Percentiles rank a stretch among this genome's conserved stretches.
phyloP scores from a whole-genome alignment of 768 basidiomycete genomes.

The Mycena capillaripes region DNA sequence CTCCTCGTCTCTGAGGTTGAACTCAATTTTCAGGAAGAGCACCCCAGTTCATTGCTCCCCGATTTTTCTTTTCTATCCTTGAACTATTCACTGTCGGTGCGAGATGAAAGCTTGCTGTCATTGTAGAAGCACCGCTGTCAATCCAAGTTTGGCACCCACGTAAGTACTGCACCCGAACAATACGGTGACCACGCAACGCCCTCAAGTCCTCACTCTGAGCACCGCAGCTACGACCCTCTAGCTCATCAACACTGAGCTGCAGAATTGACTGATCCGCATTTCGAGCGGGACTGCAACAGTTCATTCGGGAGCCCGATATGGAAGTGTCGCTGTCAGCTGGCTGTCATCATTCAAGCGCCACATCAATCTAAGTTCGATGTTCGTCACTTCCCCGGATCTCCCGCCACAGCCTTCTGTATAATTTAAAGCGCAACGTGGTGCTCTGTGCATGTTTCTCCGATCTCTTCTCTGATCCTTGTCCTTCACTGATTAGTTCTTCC shows the following conservation, averaged over 20 bases:
- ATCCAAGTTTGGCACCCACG: slow-evolving; percentile 1
- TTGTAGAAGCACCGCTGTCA: not conserved
- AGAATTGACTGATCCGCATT: too few relatives aligned
- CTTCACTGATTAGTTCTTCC: slow-evolving; percentile 6
- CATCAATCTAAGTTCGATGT: not conserved
- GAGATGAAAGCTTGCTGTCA: not conserved
- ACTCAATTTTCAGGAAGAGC: not conserved
- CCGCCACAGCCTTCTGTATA: not conserved
- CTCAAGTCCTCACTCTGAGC: too few relatives aligned
- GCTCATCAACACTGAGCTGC: too few relatives aligned
- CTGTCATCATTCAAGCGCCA: not conserved
- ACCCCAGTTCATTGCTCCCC: not conserved
- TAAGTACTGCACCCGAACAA: not conserved
- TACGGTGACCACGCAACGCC: not conserved
- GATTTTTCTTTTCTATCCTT: not conserved
- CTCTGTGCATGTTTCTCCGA: not conserved
- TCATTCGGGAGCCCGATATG: too few relatives aligned
- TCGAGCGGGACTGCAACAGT: too few relatives aligned
- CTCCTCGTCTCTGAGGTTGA: not conserved
- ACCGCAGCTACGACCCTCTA: too few relatives aligned
- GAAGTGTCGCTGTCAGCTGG: not conserved
- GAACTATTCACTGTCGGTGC: not conserved
- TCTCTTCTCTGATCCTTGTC: slow-evolving; percentile 6
- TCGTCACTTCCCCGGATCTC: not conserved
- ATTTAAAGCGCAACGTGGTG: not conserved